A percentile compares a stretch with the other conserved stretches of the same genome.
Evolutionary conservation across 2,329 filamentous ascomycete species (phyloP).

Genomic region (Diplodia scrobiculata): DNA sequence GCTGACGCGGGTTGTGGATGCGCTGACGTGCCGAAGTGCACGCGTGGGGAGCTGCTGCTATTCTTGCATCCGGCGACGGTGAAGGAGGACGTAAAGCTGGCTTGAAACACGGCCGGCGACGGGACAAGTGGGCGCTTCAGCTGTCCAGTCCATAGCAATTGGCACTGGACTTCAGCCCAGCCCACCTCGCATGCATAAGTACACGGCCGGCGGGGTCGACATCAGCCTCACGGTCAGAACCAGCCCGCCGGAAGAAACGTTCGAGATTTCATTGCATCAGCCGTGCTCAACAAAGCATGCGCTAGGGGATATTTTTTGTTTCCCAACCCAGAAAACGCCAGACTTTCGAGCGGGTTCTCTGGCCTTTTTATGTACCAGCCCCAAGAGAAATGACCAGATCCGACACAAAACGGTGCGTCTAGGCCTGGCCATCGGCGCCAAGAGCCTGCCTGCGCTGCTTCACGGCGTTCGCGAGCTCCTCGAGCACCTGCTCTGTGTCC

Average conservation of each 20-base stretch:
- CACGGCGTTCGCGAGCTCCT: constrained; percentile 76
- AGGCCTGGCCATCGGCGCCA: constrained; percentile 40
- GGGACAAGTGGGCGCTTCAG: not conserved
- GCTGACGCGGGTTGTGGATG: too few relatives aligned
- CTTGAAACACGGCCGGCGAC: constrained; percentile 12
- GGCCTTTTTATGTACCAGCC: not conserved
- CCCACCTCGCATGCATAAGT: not conserved
- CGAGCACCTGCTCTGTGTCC: constrained; percentile 78
- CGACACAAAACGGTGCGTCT: not conserved
- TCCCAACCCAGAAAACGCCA: constrained; percentile 7
- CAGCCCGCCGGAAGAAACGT: not conserved
- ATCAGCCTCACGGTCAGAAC: not conserved
- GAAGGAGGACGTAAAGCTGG: not conserved
- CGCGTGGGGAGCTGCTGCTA: not conserved
- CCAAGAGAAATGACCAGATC: not conserved
- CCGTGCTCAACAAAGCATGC: not conserved
- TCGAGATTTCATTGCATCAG: not conserved
- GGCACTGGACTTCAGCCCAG: not conserved
- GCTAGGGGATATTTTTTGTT: constrained; percentile 13
- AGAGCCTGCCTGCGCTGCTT: constrained; percentile 65
- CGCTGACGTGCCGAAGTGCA: too few relatives aligned
- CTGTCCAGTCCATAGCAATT: not conserved
- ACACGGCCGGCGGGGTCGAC: not conserved
- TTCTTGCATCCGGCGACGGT: not conserved
- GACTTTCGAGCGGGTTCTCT: not conserved